Evolutionary conservation across 2,329 filamentous ascomycete genomes (phyloP), one percentile per base, ranked within the genome.

Genomic region (Truncatella angustata): DNA sequence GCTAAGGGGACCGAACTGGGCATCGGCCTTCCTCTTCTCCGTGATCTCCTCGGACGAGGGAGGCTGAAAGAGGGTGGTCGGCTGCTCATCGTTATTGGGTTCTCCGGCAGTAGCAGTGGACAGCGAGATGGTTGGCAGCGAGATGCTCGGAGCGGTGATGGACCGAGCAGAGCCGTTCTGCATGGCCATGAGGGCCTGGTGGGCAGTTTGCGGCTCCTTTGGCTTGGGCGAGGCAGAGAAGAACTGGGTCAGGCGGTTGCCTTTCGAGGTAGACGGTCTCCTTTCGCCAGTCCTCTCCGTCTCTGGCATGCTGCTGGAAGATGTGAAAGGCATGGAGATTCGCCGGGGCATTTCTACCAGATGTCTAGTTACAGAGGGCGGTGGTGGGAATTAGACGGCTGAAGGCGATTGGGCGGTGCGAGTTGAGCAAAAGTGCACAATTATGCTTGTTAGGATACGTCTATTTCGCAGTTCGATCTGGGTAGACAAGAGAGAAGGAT

Each of bases 41-140:
- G 86, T 85, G 43, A 86, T 81, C 72, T 97, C 92, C 66, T 88
- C 88, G n/a, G 86, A 87, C 6, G 90, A 89, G 52, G 90, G 89
- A 26, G 94, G 91, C 65, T 93, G 85, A 72, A 96, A 97, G 47
- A 97, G 84, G 7, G 82, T 96, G 46, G 88, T 88, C 12, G 87
- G 78, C 45, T 86, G 78, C 61, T 88, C 82, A 62, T 96, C 88
- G 69, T 84, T 86, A 67, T 85, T 82, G 50, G 71, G 72, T 78
- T 94, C 81, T 62, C 90, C 88, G 57, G 84, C 87, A 26, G 85
- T 89, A 46, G 90, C 90, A 37, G 91, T 91, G 11, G 93, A 96
- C 52, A 97, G 80, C 37, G 91, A 96, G 65, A 97, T 97, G 50
- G 88, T 93, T 35, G 93, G 93, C 63, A 97, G 77, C 44, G 90